Base-by-base conservation (phyloP, 2,329 filamentous ascomycete species). In the Orbilia ellipsospora region DNA sequence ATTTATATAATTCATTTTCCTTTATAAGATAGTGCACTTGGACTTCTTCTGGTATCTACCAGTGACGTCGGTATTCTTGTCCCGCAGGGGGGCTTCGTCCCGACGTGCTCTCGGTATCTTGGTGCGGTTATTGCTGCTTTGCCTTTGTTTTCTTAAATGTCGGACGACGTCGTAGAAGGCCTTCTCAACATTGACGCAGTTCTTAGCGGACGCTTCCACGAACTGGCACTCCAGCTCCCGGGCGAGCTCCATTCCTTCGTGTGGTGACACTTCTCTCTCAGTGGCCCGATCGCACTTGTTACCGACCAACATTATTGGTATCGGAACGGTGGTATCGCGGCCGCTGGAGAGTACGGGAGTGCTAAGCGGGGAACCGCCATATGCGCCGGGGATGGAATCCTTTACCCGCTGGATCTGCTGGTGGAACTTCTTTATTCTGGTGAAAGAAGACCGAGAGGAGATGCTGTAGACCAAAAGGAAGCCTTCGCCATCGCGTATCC, bases 381-480 rank as follows among this genome's bases (percentile, higher is more conserved):
- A 70, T 12, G 76, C 69, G 67, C 87, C 88, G 77, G 83, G 84
- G 63, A 85, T 81, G 15, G 93, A 96, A 82, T 98, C 95, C 84
- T 98, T 98, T 80, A 98, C 95, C 81, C 96, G 87, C 83, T 97
- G 94, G 80, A 98, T 98, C 84, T 98, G 95, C 82, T 94, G 91
- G 84, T 98, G 93, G 82, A 98, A 98, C 81, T 92, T 90, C 83
- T 94, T 92, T 85, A 99, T 97, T 82, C 94, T 91, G 70, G 91
- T 90, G 82, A 98, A 98, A 18, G 94, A 98, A 40, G 94, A 94
- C 80, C 95, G 91, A 62, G 94, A 98, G 13, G 95, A 97, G 84
- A 99, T 98, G 85, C 93, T 97, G 86, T 99, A 98, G 78, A 99
- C 95, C 77, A 99, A 87, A 31, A 99, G 92, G 82, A 98, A 98